phyloP scores from a whole-genome alignment of 164 flowering plant species.

The Umbellularia californica region DNA sequence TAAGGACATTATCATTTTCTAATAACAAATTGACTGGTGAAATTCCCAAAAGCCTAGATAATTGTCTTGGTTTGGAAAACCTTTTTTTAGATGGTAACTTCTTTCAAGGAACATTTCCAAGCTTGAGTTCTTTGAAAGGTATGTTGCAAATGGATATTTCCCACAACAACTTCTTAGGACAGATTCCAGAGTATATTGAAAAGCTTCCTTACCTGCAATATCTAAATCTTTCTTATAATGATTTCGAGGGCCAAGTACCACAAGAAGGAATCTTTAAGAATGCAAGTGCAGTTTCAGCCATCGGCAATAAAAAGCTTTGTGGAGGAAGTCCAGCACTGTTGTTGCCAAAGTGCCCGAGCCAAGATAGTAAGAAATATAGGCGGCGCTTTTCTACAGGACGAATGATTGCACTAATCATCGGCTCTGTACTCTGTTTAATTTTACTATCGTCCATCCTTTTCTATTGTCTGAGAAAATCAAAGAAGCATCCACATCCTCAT shows the following conservation, averaged over 20 bases:
- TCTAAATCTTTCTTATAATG: slow-evolving; percentile 23
- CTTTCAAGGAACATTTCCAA: slow-evolving; percentile 10
- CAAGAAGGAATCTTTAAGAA: slow-evolving; percentile 31
- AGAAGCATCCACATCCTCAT: not conserved
- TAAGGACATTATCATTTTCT: not conserved
- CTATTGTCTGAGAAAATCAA: not conserved
- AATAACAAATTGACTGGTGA: not conserved
- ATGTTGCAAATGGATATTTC: slow-evolving; percentile 22
- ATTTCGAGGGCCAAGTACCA: slow-evolving; percentile 30
- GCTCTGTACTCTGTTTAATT: not conserved
- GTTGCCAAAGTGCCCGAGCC: slow-evolving; percentile 23
- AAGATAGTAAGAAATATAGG: not conserved
- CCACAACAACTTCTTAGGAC: slow-evolving; percentile 25
- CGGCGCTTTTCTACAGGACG: not conserved
- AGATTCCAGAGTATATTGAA: slow-evolving; percentile 23
- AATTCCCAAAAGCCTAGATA: not conserved
- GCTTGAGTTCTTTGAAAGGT: slow-evolving; percentile 16
- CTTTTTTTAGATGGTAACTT: not conserved
- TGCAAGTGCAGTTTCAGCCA: slow-evolving; percentile 20
- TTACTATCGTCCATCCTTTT: not conserved
- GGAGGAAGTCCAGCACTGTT: slow-evolving; percentile 27
- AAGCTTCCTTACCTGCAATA: slow-evolving; percentile 5
- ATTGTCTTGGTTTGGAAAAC: not conserved
- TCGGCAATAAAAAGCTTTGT: slow-evolving; percentile 34
- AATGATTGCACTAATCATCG: not conserved